These are phyloP conservation scores for Chaetomium olivaceum DNA, from an alignment of 2,329 filamentous ascomycete genomes.

Conservation along the genomic window DNA sequence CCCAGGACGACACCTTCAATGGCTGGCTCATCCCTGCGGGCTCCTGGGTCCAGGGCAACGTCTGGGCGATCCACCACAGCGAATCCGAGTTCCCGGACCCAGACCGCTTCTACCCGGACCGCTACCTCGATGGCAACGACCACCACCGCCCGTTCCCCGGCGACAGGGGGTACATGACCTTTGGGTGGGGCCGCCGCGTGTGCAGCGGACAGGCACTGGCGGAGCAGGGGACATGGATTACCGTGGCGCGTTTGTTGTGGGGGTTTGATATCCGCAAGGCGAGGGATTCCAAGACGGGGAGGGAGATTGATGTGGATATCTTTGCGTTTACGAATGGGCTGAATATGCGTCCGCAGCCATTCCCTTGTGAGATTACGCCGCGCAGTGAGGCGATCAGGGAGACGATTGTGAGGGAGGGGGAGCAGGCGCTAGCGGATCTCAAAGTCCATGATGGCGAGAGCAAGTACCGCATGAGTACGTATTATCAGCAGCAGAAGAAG, in stretches of 20 bases:
- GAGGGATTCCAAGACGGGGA: slow-evolving; percentile 41
- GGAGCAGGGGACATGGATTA: slow-evolving; percentile 62
- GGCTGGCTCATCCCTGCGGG: slow-evolving; percentile 53
- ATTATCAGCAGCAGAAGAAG: slow-evolving; percentile 43
- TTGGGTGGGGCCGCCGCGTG: slow-evolving; percentile 57
- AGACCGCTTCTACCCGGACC: slow-evolving; percentile 46
- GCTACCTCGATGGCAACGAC: slow-evolving; percentile 43
- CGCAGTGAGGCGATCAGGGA: slow-evolving; percentile 49
- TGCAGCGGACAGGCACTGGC: slow-evolving; percentile 57
- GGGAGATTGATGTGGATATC: slow-evolving; percentile 55
- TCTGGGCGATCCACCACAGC: slow-evolving; percentile 52
- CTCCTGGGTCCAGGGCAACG: slow-evolving; percentile 52
- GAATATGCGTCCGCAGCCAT: slow-evolving; percentile 59
- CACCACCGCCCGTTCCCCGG: slow-evolving; percentile 49
- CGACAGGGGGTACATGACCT: slow-evolving; percentile 55
- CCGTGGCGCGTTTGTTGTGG: slow-evolving; percentile 58
- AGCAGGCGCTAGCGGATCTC: slow-evolving; percentile 52
- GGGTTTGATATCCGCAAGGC: slow-evolving; percentile 53
- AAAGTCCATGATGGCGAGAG: slow-evolving; percentile 56
- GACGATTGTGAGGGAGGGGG: slow-evolving; percentile 55
- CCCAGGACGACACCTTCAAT: slow-evolving; percentile 49
- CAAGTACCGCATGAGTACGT: slow-evolving; percentile 58
- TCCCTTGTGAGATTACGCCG: slow-evolving; percentile 55
- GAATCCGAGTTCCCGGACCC: slow-evolving; percentile 50
- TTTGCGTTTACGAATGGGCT: slow-evolving; percentile 55